A percentile compares a stretch with the other conserved stretches of the same genome.
Evolutionary conservation across 176 grass and related monocot species (phyloP).

Genomic region (Dendrocalamus sinicus): DNA sequence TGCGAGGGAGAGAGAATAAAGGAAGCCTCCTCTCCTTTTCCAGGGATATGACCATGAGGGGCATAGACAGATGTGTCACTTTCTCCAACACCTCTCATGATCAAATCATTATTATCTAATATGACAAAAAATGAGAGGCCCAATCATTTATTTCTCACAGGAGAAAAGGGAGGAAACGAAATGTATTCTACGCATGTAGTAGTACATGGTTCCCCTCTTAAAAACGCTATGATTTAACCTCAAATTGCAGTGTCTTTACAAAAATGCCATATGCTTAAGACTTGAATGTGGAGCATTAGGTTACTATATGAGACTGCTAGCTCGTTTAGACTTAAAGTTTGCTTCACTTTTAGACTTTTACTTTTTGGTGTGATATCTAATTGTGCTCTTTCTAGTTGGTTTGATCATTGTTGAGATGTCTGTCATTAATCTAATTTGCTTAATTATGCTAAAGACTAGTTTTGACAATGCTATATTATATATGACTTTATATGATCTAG

Average conservation of each 20-base stretch:
- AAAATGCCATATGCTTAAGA: too few relatives aligned
- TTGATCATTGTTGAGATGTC: too few relatives aligned
- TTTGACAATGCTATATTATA: too few relatives aligned
- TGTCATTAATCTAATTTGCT: too few relatives aligned
- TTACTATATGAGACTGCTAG: too few relatives aligned
- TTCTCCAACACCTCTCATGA: constrained; percentile 18
- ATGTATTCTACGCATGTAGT: background rate
- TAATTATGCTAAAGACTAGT: too few relatives aligned
- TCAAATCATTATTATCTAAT: constrained; percentile 12
- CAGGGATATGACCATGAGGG: constrained; percentile 2
- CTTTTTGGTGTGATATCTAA: too few relatives aligned
- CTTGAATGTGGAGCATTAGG: too few relatives aligned
- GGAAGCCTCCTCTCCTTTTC: constrained; percentile 9
- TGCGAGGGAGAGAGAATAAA: background rate
- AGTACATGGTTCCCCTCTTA: background rate
- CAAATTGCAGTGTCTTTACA: background rate
- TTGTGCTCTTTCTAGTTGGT: too few relatives aligned
- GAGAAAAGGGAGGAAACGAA: background rate
- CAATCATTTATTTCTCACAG: background rate
- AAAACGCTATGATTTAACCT: background rate
- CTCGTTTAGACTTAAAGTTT: too few relatives aligned
- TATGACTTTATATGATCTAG: too few relatives aligned
- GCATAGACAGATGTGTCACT: background rate
- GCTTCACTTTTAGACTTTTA: too few relatives aligned
- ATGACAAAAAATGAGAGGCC: background rate